Evolutionary conservation across 306 rosid genomes (phyloP), one percentile per base, ranked within the genome.

Genomic region (Quercus cerris): DNA sequence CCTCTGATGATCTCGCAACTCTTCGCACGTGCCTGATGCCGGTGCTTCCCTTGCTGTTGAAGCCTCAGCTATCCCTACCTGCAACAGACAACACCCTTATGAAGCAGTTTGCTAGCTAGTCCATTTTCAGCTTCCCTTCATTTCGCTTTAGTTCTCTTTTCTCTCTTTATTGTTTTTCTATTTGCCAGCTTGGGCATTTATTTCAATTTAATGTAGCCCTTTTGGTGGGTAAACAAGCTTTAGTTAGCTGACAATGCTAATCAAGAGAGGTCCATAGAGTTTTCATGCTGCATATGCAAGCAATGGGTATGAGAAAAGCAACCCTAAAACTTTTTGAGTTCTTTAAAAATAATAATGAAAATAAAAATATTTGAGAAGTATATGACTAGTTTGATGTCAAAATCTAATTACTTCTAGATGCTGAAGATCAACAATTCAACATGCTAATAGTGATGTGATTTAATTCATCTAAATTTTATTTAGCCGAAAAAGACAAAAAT

Each of bases 51-150:
- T 88, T 82, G 75, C 84, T 18, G 85, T 86, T 23, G 92, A 92
- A 81, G 81, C 84, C 77, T 92, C 99, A 64, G 88, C 98, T 59
- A 91, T 86, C 77, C 96, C 96, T 84, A 88, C 97, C 99, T 95
- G 87, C 81, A 87, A 76, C 35, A 22, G 56, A 84, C 70, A 80
- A 61, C 25, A 44, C 27, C 35, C 35, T 46, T 58, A 19, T 66
- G 27, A 67, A 57, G 41, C 59, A 68, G 54, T 81, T 81, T 72
- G 85, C 72, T 58, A 72, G 68, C 75, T 49, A n/a, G 82, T 80
- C 90, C 77, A 63, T 49, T 85, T 46, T 79, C 81, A 25, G 68
- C 49, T 59, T 46, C 56, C 19, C 22, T 49, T 49, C 54, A 49
- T 49, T 49, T 49, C 54, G 54, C 28, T 68, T 35, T 69, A 23